These are phyloP conservation scores for Podila clonocystis DNA, from an alignment of 192 early-diverging fungal species.

Conservation along the genomic window DNA sequence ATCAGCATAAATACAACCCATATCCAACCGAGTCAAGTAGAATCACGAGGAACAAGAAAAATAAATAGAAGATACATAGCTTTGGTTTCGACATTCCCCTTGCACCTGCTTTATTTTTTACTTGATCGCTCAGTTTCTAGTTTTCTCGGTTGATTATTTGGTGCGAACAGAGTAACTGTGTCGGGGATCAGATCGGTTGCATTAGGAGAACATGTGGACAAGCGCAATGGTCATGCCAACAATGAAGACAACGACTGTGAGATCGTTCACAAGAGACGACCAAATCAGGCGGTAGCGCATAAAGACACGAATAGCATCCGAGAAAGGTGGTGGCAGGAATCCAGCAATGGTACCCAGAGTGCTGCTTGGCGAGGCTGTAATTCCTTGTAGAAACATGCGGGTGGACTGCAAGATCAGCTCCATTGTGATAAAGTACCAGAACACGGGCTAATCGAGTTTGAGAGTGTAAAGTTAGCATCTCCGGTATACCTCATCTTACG, in stretches of 20 bases:
- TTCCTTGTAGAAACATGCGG: conserved; percentile 55
- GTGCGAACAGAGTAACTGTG: too few species aligned
- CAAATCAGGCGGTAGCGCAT: conserved; percentile 65
- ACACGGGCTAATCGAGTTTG: conserved; percentile 45
- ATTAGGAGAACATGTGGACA: conserved; percentile 40
- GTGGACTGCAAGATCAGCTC: conserved; percentile 61
- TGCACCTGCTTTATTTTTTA: too few species aligned
- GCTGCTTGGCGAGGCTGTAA: conserved; percentile 49
- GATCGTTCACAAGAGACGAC: conserved; percentile 62
- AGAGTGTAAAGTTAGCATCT: too few species aligned
- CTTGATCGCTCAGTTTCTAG: too few species aligned
- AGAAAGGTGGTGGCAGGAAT: conserved; percentile 59
- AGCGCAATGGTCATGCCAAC: conserved; percentile 52
- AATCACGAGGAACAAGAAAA: too few species aligned
- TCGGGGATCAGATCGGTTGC: too few species aligned
- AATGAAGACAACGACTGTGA: conserved; percentile 59
- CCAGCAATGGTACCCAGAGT: conserved; percentile 54
- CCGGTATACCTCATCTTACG: not conserved
- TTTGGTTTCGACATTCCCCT: too few species aligned
- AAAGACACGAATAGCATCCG: conserved; percentile 53
- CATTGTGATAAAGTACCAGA: conserved; percentile 67
- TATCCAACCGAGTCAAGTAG: not conserved
- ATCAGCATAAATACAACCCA: conserved; percentile 14
- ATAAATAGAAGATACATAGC: too few species aligned
- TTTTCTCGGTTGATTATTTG: too few species aligned